Conservation (phyloP, 306 rosid species). For the Cicer judaicum region DNA sequence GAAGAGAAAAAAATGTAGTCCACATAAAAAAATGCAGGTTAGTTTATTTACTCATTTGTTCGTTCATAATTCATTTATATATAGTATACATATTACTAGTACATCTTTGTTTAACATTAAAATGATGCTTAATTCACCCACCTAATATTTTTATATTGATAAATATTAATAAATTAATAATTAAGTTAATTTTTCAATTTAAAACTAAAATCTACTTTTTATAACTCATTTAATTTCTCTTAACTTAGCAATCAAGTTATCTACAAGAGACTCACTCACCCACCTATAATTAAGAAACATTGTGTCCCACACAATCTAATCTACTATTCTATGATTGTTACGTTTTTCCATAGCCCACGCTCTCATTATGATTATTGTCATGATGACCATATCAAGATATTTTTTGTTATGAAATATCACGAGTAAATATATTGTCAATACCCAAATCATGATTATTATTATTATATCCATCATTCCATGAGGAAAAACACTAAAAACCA, state of each 20-base stretch:
- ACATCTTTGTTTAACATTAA: conserved; percentile 1
- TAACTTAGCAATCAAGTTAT: too few relatives aligned
- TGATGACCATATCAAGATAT: conserved; percentile 44
- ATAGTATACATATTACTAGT: neutral
- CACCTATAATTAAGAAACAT: conserved; percentile 42
- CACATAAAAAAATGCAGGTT: conserved; percentile 87
- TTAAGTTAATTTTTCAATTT: too few relatives aligned
- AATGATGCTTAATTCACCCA: conserved; percentile 52
- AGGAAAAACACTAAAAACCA: too few relatives aligned
- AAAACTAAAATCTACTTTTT: too few relatives aligned
- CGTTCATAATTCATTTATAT: conserved; percentile 15
- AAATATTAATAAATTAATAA: too few relatives aligned
- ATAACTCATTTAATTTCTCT: too few relatives aligned
- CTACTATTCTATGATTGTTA: conserved; percentile 43
- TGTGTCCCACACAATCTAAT: conserved; percentile 41
- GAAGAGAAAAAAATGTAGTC: conserved; percentile 79
- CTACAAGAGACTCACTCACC: too few relatives aligned
- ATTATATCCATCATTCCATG: conserved; percentile 1
- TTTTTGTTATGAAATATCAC: conserved; percentile 7
- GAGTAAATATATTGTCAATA: conserved; percentile 41
- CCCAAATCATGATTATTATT: conserved; percentile 44
- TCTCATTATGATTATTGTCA: conserved; percentile 47
- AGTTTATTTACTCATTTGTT: conserved; percentile 13
- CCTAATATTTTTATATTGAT: neutral
- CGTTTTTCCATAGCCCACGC: conserved; percentile 38